Conservation (phyloP, 495 filamentous ascomycete genomes). For the Friedmanniomyces endolithicus region DNA sequence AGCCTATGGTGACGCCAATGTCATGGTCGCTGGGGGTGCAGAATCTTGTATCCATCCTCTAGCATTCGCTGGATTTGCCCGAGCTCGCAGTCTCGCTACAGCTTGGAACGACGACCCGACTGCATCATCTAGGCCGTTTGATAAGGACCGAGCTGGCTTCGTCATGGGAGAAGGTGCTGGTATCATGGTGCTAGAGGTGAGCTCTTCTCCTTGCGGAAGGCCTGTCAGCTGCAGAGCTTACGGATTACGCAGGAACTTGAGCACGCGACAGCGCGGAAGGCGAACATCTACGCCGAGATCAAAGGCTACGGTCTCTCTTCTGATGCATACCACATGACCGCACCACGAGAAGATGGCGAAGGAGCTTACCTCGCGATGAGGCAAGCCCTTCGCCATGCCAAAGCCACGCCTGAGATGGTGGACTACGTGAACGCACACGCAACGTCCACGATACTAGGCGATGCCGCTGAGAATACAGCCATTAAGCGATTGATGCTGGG, state of each 20-base stretch:
- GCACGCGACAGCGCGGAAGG: conserved; percentile 68
- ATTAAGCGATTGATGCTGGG: conserved; percentile 69
- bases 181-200: conserved; percentile 68
- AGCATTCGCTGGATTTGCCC: conserved; percentile 79
- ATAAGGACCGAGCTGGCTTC: conserved; percentile 69
- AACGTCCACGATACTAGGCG: conserved; percentile 73
- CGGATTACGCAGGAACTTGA: conserved; percentile 51
- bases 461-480: conserved; percentile 75
- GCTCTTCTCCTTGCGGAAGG: not conserved
- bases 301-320: conserved; percentile 76
- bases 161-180: conserved; percentile 90
- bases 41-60: conserved; percentile 95
- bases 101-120: conserved; percentile 62
- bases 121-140: conserved; percentile 74
- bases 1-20: conserved; percentile 74
- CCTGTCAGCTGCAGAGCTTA: conserved; percentile 4
- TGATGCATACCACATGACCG: conserved; percentile 88
- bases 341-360: conserved; percentile 65
- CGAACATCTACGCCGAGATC: conserved; percentile 78
- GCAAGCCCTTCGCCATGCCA: conserved; percentile 62
- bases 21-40: conserved; percentile 88
- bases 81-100: conserved; percentile 73
- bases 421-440: conserved; percentile 96
- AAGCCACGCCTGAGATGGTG: conserved; percentile 52
- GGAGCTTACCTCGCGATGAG: conserved; percentile 80